These are phyloP conservation scores for Phellopilus nigrolimitatus DNA, from an alignment of 1,284 basidiomycete species.

Conservation along the genomic window DNA sequence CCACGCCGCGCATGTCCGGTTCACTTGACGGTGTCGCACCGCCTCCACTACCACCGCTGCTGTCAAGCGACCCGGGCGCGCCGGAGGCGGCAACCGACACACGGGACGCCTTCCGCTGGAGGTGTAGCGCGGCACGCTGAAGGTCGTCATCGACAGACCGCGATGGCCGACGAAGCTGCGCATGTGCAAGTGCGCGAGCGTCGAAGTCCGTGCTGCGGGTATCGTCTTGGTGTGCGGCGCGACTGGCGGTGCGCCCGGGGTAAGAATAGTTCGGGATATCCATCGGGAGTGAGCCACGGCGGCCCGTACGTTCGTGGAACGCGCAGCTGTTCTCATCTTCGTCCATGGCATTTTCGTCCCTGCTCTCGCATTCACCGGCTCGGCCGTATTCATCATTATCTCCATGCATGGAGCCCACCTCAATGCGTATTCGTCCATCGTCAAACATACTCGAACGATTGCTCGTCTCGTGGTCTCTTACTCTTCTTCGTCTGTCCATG, in stretches of 20 bases:
- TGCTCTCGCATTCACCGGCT: neutral
- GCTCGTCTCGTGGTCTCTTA: slow-evolving; percentile 4
- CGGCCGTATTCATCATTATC: slow-evolving; percentile 4
- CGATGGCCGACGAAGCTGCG: slow-evolving; percentile 43
- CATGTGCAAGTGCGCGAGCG: slow-evolving; percentile 7
- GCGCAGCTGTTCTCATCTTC: slow-evolving; percentile 9
- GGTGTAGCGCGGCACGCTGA: slow-evolving; percentile 27
- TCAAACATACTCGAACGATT: slow-evolving; percentile 9
- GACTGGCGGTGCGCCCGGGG: neutral
- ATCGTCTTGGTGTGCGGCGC: slow-evolving; percentile 14
- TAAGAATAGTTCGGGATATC: slow-evolving; percentile 15
- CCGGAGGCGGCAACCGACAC: slow-evolving; percentile 23
- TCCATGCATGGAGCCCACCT: slow-evolving; percentile 13
- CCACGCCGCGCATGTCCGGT: slow-evolving; percentile 19
- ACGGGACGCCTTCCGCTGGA: slow-evolving; percentile 12
- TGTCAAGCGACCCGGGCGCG: slow-evolving; percentile 35
- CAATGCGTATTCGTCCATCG: slow-evolving; percentile 10
- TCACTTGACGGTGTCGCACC: slow-evolving; percentile 16
- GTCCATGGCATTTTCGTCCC: slow-evolving; percentile 5
- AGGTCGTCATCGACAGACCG: slow-evolving; percentile 47
- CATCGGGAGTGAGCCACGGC: slow-evolving; percentile 20
- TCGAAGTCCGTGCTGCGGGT: slow-evolving; percentile 5
- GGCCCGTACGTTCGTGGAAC: slow-evolving; percentile 4
- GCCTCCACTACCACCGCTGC: too few relatives aligned
- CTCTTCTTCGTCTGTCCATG: slow-evolving; percentile 16